Base-by-base conservation (phyloP, 1,284 basidiomycete genomes). In the Stereum hirsutum region DNA sequence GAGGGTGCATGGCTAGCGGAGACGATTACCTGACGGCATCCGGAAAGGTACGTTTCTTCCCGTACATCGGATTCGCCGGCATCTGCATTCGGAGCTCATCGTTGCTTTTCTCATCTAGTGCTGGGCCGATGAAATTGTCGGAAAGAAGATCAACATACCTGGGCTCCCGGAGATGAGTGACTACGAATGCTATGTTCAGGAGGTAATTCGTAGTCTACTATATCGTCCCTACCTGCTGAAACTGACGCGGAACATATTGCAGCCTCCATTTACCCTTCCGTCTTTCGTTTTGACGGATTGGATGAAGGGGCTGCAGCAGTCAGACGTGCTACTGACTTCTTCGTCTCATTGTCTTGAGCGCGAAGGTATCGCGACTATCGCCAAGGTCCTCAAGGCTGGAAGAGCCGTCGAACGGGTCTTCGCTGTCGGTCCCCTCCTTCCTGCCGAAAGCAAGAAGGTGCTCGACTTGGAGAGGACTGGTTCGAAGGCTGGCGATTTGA, bases 151-250 rank as follows among this genome's bases (percentile, higher is more conserved):
- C 33, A 17, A 21, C 14, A 43, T 43, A 15, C 42, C 42, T 6
- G 42, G 35, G 7, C 30, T 43, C 27, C 42, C 42, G 5, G 34
- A 36, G 10, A 43, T 43, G 42, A n/a, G 34, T 7, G 42, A 43
- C 26, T 43, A 43, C 35, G 42, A 43, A 17, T 21, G 33, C 12
- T 43, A 26, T 23, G 34, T 35, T 17, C 42, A 43, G 34, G 42
- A 43, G 42, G 42, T 43, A 37, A 3, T 12, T 17, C 8, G 14
- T 8, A n/a, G 6, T 1, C 24, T 12, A n/a, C 15, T 21, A 8
- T 6, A n/a, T 28, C 6, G 14, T 20, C 5, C 21, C 20, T 12
- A 5, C 11, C 24, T 20, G 17, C 11, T 15, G n/a, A 17, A 5
- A n/a, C 33, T 43, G 7, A 37, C 15, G 8, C 14, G 8, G n/a